Base-by-base conservation (phyloP, 106 monocot species). In the Narthecium ossifragum region DNA sequence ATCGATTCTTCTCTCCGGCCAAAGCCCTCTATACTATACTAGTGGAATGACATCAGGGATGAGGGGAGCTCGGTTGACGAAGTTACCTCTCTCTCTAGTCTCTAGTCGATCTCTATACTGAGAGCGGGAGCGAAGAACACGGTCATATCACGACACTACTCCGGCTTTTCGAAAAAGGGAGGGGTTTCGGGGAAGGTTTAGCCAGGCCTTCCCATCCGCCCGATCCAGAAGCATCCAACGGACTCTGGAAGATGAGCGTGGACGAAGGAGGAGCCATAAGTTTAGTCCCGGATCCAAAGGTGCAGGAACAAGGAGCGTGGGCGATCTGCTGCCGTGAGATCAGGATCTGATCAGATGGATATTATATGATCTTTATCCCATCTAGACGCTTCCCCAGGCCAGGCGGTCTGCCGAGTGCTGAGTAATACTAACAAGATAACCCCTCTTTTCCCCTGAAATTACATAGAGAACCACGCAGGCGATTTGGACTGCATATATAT, bases 271-370 rank as follows among this genome's bases (percentile, higher is more conserved):
- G 25, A 47, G 47, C 76, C 85, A 76, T 62, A 65, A 32, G 48
- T 6, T 11, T n/a, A 24, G 34, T 27, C 29, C 54, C 0, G 32
- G 24, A 85, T 85, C 84, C 75, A 77, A 85, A 76, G 80, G 80
- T 49, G 15, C 31, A 31, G 24, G 33, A 10, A 26, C 0, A 5
- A 56, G 31, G 38, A 73, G 8, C 76, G 76, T 79, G 79, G 80
- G 61, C 12, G 0, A 13, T 12, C 21, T 6, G 12, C 0, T 2
- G 46, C 68, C 68, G 64, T 60, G 56, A 45, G 73, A 80, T 80
- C 2, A 30, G 55, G 17, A 28, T 17, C 17, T 2, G 27, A 55
- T 43, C 47, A n/a, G n/a, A n/a, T n/a, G n/a, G n/a, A n/a, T n/a
- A n/a, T n/a, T n/a, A n/a, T n/a, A n/a, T n/a, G n/a, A n/a, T n/a